Conservation (phyloP, 2,329 filamentous ascomycete species). For the Alternaria gansuensis region DNA sequence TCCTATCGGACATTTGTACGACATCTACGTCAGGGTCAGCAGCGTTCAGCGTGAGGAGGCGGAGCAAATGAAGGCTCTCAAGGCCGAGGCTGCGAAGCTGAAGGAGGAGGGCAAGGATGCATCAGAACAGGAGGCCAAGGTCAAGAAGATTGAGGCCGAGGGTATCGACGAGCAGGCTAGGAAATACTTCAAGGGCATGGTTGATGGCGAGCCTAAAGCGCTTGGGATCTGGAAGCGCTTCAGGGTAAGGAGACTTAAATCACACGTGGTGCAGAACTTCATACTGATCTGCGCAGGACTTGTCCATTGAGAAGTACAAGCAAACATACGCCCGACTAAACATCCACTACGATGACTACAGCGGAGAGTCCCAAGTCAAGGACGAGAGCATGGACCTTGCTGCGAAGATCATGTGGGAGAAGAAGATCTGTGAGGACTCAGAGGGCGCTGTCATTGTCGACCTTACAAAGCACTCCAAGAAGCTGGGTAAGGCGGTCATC, state of each 20-base stretch:
- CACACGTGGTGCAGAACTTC: no score
- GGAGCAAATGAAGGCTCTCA: slow-evolving; percentile 68
- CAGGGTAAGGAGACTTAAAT: slow-evolving; percentile 48
- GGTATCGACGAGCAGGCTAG: slow-evolving; percentile 75
- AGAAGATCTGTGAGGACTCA: slow-evolving; percentile 68
- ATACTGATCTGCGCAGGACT: slow-evolving; percentile 51
- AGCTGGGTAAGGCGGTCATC: slow-evolving; percentile 72
- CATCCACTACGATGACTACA: slow-evolving; percentile 72
- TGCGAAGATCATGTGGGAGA: slow-evolving; percentile 66
- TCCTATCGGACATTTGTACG: slow-evolving; percentile 82
- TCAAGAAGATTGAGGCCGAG: slow-evolving; percentile 52
- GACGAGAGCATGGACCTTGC: slow-evolving; percentile 69
- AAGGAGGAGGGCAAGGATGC: slow-evolving; percentile 56
- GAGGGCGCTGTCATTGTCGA: slow-evolving; percentile 75
- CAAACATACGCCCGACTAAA: slow-evolving; percentile 70
- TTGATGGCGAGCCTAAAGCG: slow-evolving; percentile 67
- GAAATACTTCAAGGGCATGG: slow-evolving; percentile 74
- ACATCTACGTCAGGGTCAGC: slow-evolving; percentile 82
- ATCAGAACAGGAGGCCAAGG: slow-evolving; percentile 53
- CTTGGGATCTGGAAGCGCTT: slow-evolving; percentile 70
- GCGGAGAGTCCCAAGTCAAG: slow-evolving; percentile 73
- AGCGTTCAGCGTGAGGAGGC: slow-evolving; percentile 70
- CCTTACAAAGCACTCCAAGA: slow-evolving; percentile 73
- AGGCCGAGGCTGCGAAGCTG: slow-evolving; percentile 53
- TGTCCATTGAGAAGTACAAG: slow-evolving; percentile 71